Base-by-base conservation (phyloP, 1,284 basidiomycete species). In the Phellopilus nigrolimitatus region DNA sequence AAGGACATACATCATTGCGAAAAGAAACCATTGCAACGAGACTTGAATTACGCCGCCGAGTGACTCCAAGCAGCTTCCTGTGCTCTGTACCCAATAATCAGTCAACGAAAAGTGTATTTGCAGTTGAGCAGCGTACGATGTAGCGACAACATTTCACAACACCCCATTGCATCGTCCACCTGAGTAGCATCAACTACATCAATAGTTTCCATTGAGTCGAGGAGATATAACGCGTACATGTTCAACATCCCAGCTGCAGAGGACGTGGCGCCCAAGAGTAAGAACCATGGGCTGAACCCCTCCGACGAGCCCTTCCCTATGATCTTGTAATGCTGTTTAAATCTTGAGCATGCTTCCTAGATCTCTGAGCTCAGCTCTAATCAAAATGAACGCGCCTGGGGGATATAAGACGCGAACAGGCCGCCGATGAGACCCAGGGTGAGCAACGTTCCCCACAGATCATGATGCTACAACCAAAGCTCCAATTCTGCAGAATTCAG, bases 231-330 rank as follows among this genome's bases (percentile, higher is more conserved):
- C 44, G 21, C 50, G 45, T 60, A 88, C 80, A 95, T 82, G 64
- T 94, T 94, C 47, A 94, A 71, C 77, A 92, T 79, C 0, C 79
- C 86, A 0, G 88, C 83, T 1, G 88, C 85, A 12, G 81, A 79
- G 8, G 87, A 88, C 1, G 91, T 95, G 52, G 89, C 88, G 8
- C 97, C 97, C 0, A 98, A 78, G 2, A 98, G 74, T n/a, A 98
- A 71, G 65, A 91, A 99, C 83, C 90, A 90, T 47, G 93, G 91
- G 55, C 89, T 93, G 56, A 97, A 82, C 0, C 94, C 94, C 59
- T 94, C 83, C 0, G 91, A 94, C 0, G 91, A 88, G 36, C 80
- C 76, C 39, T 83, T 77, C 47, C 69, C 68, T 61, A 93, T 82
- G 56, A 95, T 92, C 28, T 88, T 75, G 48, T 78, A 70, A 61